Conservation (phyloP, 192 early-diverging fungal species). For the Mortierella alpina region DNA sequence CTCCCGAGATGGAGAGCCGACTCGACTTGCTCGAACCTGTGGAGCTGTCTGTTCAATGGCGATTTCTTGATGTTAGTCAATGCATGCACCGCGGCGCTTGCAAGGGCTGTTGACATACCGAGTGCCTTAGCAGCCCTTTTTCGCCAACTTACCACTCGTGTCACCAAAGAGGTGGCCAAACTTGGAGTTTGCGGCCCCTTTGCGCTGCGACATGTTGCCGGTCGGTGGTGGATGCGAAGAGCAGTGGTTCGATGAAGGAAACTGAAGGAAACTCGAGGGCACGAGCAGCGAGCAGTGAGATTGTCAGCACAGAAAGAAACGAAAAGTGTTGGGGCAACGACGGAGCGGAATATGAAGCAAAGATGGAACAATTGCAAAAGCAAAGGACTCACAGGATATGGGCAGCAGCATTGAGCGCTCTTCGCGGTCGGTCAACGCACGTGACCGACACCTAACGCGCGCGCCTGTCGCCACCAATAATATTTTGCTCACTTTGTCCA, state of each 20-base stretch:
- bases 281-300: neutral
- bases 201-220: constrained; percentile 28
- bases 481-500: too few species aligned
- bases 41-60: constrained; percentile 9
- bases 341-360: neutral
- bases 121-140: neutral
- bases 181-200: constrained; percentile 42
- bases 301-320: too few species aligned
- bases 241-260: neutral
- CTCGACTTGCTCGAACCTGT: constrained; percentile 25
- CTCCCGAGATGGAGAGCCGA: constrained; percentile 27
- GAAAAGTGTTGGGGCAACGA: too few species aligned
- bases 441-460: too few species aligned
- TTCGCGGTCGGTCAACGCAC: too few species aligned
- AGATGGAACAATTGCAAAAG: neutral
- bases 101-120: neutral
- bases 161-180: constrained; percentile 56
- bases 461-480: too few species aligned
- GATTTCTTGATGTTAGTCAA: neutral
- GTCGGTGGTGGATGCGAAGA: neutral
- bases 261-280: neutral
- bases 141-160: constrained; percentile 28
- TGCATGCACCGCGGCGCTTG: too few species aligned
- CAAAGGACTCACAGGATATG: too few species aligned
- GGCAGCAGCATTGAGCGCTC: too few species aligned